These are phyloP conservation scores for Tuber brumale DNA, from an alignment of 495 filamentous ascomycete species.

Conservation along the genomic window DNA sequence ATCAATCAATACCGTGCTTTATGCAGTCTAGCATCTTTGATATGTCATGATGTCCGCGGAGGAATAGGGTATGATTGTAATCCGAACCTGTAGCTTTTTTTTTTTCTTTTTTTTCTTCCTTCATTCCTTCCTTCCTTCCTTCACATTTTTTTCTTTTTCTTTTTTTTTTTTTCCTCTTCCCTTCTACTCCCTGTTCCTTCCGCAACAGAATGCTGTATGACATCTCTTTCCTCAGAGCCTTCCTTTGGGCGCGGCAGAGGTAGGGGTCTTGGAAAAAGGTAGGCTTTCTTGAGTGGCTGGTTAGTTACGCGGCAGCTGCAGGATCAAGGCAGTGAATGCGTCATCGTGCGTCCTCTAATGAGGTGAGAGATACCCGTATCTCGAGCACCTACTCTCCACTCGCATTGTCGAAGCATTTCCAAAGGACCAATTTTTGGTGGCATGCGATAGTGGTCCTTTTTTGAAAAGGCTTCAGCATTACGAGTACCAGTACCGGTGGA, in stretches of 20 bases:
- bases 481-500: not conserved
- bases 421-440: not conserved
- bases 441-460: not conserved
- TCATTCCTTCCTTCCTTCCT: not conserved
- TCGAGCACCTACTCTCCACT: not conserved
- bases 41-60: not conserved
- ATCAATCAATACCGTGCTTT: no score
- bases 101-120: not conserved
- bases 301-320: conserved; percentile 3
- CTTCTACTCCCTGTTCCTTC: not conserved
- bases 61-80: not conserved
- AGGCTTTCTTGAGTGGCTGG: not conserved
- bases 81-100: not conserved
- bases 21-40: not conserved
- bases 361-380: not conserved
- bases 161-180: not conserved
- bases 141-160: not conserved
- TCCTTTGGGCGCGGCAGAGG: not conserved
- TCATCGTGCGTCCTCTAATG: not conserved
- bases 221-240: not conserved
- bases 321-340: not conserved
- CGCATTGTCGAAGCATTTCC: not conserved
- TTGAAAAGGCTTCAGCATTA: not conserved
- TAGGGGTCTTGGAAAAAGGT: not conserved
- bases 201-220: not conserved